phyloP scores from a whole-genome alignment of 768 basidiomycete species.

The Tylopilus subfusipes region DNA sequence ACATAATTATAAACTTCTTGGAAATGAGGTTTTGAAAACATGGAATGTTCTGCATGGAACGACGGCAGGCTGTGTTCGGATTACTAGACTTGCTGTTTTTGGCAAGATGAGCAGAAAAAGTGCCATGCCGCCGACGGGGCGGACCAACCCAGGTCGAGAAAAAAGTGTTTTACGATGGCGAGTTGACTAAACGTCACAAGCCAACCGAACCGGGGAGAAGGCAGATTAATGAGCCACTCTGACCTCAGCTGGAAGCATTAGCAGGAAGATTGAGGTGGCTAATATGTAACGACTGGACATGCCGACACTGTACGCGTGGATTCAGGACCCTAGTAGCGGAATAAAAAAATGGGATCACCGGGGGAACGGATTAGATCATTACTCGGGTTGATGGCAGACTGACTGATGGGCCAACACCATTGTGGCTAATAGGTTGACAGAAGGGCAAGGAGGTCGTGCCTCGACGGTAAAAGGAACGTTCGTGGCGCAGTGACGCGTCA shows the following conservation, averaged over 20 bases:
- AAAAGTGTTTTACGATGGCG: background rate
- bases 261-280: background rate
- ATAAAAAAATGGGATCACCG: background rate
- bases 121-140: background rate
- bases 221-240: background rate
- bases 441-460: background rate
- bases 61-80: constrained; percentile 12
- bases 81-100: constrained; percentile 15
- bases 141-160: background rate
- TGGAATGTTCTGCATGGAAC: constrained; percentile 28
- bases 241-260: background rate
- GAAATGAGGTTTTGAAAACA: background rate
- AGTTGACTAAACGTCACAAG: background rate
- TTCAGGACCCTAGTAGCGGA: constrained; percentile 5
- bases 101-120: constrained; percentile 2
- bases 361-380: constrained; percentile 1
- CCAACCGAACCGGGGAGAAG: background rate
- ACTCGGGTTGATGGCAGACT: constrained; percentile 1
- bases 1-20: constrained; percentile 13
- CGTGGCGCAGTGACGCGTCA: background rate
- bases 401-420: background rate
- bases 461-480: background rate
- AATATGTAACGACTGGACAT: constrained; percentile 8
- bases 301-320: constrained; percentile 15
- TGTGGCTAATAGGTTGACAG: background rate